Conservation (phyloP, 148 eudicot genomes). For the Cornus controversa region DNA sequence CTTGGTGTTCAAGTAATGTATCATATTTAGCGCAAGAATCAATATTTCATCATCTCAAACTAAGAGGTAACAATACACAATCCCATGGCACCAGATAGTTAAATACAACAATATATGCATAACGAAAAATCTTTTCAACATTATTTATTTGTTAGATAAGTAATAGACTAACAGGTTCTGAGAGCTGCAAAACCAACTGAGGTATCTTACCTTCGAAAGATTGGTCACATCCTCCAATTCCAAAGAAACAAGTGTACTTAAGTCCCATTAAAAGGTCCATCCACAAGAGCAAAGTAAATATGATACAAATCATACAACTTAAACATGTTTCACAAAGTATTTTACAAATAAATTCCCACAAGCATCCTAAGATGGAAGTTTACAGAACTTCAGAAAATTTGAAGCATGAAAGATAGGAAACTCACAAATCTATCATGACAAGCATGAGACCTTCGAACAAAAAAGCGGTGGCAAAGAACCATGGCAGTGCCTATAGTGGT, state of each 20-base stretch:
- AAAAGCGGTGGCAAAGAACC: constrained; percentile 98
- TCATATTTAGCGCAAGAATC: too few species aligned
- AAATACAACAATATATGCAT: not conserved
- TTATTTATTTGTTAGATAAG: not conserved
- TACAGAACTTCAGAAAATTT: not conserved
- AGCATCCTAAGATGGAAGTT: not conserved
- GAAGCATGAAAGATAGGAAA: constrained; percentile 18
- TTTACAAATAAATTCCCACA: not conserved
- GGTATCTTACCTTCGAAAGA: not conserved
- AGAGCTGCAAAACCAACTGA: not conserved
- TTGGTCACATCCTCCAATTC: not conserved
- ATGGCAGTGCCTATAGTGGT: constrained; percentile 93
- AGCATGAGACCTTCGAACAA: constrained; percentile 88
- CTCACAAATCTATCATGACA: constrained; percentile 96
- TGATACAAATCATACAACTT: not conserved
- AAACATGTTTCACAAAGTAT: not conserved
- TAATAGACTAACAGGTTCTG: not conserved
- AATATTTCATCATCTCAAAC: not conserved
- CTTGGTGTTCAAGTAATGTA: too few species aligned
- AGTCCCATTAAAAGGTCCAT: not conserved
- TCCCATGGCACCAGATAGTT: not conserved
- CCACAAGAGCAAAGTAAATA: not conserved
- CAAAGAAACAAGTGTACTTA: not conserved
- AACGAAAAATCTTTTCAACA: not conserved
- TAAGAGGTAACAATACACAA: not conserved